Conservation (phyloP, 1,284 basidiomycete genomes). For the Porogramme epimiltina region DNA sequence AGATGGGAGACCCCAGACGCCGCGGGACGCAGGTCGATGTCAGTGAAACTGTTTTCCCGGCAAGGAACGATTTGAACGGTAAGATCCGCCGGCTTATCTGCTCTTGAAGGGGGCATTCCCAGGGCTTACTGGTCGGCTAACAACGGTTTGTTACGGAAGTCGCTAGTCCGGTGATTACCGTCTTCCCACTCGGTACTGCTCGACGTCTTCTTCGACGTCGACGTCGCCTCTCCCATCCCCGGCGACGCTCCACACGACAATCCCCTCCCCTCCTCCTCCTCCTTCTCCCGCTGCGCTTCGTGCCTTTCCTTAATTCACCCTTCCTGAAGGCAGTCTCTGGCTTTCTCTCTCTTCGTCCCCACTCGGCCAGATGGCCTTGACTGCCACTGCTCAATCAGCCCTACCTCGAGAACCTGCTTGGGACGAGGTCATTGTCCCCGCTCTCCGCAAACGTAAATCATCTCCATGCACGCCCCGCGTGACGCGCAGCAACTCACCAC, state of each 20-base stretch:
- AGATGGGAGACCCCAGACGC: too few relatives aligned
- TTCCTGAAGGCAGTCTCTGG: conserved; percentile 23
- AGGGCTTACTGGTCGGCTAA: background rate
- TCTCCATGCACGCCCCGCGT: background rate
- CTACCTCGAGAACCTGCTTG: conserved; percentile 56
- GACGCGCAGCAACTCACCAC: conserved; percentile 6
- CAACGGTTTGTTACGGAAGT: conserved; percentile 2
- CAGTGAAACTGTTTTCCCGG: too few relatives aligned
- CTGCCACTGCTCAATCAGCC: conserved; percentile 50
- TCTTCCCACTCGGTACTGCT: conserved; percentile 9
- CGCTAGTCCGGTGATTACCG: background rate
- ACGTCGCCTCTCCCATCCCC: conserved; percentile 11
- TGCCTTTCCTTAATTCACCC: conserved; percentile 23
- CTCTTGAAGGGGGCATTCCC: background rate
- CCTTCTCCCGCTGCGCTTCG: conserved; percentile 25
- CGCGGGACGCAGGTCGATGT: too few relatives aligned
- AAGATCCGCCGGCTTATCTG: too few relatives aligned
- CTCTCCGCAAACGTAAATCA: conserved; percentile 64
- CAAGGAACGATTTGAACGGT: too few relatives aligned
- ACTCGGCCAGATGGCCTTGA: conserved; percentile 36
- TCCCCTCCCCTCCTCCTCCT: background rate
- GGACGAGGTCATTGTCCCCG: conserved; percentile 73
- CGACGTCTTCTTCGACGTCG: conserved; percentile 11
- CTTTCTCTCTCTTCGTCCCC: conserved; percentile 11
- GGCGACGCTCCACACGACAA: conserved; percentile 11